These are phyloP conservation scores for Corymbia calophylla DNA, from an alignment of 441 rosid genomes.

Conservation along the genomic window DNA sequence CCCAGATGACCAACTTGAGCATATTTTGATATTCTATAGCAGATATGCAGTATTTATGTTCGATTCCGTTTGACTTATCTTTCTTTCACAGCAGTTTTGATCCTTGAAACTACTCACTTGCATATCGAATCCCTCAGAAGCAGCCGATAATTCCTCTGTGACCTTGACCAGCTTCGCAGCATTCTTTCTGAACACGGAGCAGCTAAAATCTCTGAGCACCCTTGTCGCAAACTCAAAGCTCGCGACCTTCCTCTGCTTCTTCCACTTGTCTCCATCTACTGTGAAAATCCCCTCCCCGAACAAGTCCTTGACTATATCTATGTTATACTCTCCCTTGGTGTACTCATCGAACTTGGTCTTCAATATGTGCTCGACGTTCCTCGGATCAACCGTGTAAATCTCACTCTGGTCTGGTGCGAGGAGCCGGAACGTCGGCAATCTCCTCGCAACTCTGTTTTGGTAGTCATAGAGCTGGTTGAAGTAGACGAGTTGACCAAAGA, in stretches of 20 bases:
- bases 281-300: conserved; percentile 67
- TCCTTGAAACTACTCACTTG: conserved; percentile 34
- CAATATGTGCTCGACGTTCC: conserved; percentile 57
- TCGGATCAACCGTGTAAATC: conserved; percentile 47
- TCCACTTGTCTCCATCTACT: conserved; percentile 77
- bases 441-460: conserved; percentile 32
- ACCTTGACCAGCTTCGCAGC: conserved; percentile 40
- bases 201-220: conserved; percentile 66
- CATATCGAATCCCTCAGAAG: conserved; percentile 40
- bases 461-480: conserved; percentile 45
- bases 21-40: neutral
- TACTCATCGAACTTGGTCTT: conserved; percentile 43
- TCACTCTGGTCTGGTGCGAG: conserved; percentile 31
- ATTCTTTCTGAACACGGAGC: conserved; percentile 48
- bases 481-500: conserved; percentile 38
- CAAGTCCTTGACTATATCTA: conserved; percentile 27
- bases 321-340: conserved; percentile 31
- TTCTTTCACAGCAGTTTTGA: neutral
- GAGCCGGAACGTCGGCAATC: conserved; percentile 40
- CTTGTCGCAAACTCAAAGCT: conserved; percentile 74
- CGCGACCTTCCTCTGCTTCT: conserved; percentile 76
- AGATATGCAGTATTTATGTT: neutral
- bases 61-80: neutral
- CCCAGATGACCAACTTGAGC: neutral
- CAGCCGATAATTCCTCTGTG: conserved; percentile 15